Percentiles rank a stretch among this genome's conserved stretches.
phyloP scores from a whole-genome alignment of 2,329 filamentous ascomycete genomes.

The Ceratocystis papillata region DNA sequence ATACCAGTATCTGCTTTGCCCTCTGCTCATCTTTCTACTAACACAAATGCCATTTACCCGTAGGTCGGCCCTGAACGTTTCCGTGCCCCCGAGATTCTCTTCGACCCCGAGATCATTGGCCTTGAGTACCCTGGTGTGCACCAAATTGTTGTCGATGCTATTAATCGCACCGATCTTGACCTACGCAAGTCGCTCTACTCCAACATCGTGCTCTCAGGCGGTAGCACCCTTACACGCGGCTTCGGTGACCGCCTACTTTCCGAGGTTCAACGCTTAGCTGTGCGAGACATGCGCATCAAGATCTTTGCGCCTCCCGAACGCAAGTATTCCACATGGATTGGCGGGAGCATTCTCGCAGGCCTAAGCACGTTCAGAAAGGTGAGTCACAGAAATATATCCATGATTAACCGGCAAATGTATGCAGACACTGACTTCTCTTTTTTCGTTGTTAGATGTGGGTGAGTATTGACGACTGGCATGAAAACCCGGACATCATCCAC shows the following conservation, averaged over 20 bases:
- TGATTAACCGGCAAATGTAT: conserved; percentile 18
- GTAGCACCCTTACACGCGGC: conserved; percentile 90
- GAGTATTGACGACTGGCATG: conserved; percentile 98
- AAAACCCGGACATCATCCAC: conserved; percentile 98
- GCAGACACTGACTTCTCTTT: conserved; percentile 3
- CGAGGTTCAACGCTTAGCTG: conserved; percentile 84
- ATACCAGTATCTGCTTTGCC: not conserved
- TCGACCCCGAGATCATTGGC: conserved; percentile 93
- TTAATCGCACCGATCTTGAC: conserved; percentile 90
- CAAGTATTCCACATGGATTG: conserved; percentile 99
- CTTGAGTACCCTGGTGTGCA: conserved; percentile 95
- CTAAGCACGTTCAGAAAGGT: conserved; percentile 98
- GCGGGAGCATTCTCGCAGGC: conserved; percentile 90
- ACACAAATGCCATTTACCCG: conserved; percentile 19
- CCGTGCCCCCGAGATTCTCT: conserved; percentile 90
- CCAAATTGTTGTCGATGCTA: conserved; percentile 94
- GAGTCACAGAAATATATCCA: conserved; percentile 29
- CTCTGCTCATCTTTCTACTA: not conserved
- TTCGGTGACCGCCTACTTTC: conserved; percentile 87
- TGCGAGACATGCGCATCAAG: conserved; percentile 99
- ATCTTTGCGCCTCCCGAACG: conserved; percentile 96
- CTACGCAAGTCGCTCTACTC: conserved; percentile 86
- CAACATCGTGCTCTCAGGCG: conserved; percentile 94
- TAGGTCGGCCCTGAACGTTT: conserved; percentile 89
- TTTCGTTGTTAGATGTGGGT: conserved; percentile 83